Evolutionary conservation across 352 stramenopile genomes (phyloP), one percentile per base, ranked within the genome.

Genomic region (Globisporangium uncinulatum): DNA sequence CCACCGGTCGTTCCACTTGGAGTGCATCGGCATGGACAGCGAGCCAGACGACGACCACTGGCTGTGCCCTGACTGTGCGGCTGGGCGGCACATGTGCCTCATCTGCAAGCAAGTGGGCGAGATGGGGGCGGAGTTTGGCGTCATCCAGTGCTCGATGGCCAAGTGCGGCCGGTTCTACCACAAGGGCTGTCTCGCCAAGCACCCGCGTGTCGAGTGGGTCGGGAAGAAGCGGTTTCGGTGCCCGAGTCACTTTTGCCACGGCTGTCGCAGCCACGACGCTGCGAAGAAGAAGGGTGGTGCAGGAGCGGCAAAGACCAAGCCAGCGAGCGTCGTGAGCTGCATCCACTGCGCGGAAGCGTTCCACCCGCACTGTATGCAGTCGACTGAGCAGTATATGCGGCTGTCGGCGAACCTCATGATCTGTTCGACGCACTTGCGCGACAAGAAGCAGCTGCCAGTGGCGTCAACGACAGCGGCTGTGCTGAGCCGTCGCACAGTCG

Each of bases 161-260:
- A 96, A 94, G 62, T 97, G 91, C 56, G 91, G 91, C 17, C 75
- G 91, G n/a, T 97, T 97, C 59, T 97, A 97, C 72, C 91, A 97
- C 70, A 88, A 92, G 56, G 79, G 79, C 7, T 96, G 89, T 51
- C 59, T 97, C n/a, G 68, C 73, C 3, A 83, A 87, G 44, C 73
- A 86, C 42, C 57, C 73, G 19, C 79, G 83, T 4, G 87, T 94
- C 9, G 80, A 96, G 51, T 95, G 86, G 83, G 78, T 94, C 42
- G 87, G 83, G 10, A 90, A 94, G 65, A 90, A 90, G 52, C 74
- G 85, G 9, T 97, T 97, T 59, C 81, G 87, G 36, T 97, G 89
- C 54, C 88, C 91, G 29, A 96, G 89, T 51, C 91, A 97, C 62
- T 94, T 86, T 56, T 97, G 91, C 63, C 74, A 89, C 54, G 69